phyloP scores from a whole-genome alignment of 2,329 filamentous ascomycete genomes.

The Ceratocystis eucalypticola region DNA sequence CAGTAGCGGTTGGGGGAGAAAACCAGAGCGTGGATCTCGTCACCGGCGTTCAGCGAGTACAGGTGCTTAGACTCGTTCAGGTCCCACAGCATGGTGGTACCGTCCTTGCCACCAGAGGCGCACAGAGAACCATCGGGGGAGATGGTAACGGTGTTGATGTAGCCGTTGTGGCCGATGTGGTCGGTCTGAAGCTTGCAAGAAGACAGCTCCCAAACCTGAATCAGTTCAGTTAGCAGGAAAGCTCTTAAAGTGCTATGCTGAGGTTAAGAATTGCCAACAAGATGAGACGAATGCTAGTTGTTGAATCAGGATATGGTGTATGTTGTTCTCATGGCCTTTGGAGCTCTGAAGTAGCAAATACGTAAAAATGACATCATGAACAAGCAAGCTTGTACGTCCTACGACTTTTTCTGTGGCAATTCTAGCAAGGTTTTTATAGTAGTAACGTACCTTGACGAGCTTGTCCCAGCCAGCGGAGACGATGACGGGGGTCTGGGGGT shows the following conservation, averaged over 20 bases:
- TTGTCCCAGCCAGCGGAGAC: conserved; percentile 99
- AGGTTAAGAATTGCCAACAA: neutral
- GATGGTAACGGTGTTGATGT: conserved; percentile 99
- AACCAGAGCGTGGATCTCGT: conserved; percentile 99
- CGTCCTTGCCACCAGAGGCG: conserved; percentile 98
- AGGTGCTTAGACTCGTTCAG: conserved; percentile 99
- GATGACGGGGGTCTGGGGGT: conserved; percentile 99
- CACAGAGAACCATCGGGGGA: conserved; percentile 98
- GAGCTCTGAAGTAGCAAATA: conserved; percentile 99
- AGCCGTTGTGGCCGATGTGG: conserved; percentile 98
- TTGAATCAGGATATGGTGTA: conserved; percentile 74
- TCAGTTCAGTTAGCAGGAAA: neutral
- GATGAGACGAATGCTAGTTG: conserved; percentile 9
- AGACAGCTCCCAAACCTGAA: conserved; percentile 95
- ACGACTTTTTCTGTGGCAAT: neutral
- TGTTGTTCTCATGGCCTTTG: conserved; percentile 86
- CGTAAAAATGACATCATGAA: conserved; percentile 81
- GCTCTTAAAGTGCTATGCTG: neutral
- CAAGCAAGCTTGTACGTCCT: conserved; percentile 24
- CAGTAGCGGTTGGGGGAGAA: conserved; percentile 99
- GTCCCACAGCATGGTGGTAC: conserved; percentile 99
- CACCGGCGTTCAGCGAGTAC: conserved; percentile 94
- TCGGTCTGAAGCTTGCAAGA: conserved; percentile 99
- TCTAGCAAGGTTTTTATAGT: conserved; percentile 7
- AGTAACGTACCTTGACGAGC: conserved; percentile 86